Evolutionary conservation across 306 rosid species (phyloP), one percentile per base, ranked within the genome.

Genomic region (Trichosanthes truncata): DNA sequence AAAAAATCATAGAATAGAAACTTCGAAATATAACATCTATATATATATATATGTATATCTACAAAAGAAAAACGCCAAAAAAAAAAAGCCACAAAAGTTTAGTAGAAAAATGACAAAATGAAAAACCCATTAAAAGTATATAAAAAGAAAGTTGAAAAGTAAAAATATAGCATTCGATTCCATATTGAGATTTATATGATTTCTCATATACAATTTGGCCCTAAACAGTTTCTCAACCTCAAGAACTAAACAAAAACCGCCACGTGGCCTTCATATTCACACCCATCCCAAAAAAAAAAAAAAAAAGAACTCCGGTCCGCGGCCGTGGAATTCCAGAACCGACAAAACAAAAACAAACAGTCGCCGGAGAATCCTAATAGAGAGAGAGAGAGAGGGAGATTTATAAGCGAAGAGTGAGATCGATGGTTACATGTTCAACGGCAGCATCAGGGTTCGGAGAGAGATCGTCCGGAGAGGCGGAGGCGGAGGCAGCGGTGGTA

Each of bases 401-500:
- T 88, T 82, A 90, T 45, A 90, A 57, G 68, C 85, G 93, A 73
- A 90, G 93, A 1, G 85, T 84, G 76, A 90, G 93, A 65, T 90
- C 93, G 55, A 90, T 86, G 74, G 82, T 78, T 36, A 84, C 80
- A 29, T 80, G 81, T 5, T 79, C 61, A 13, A 78, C 76, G 66
- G 81, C 83, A 52, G 79, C 78, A 31, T 74, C 18, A 6, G 25
- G 10, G 9, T 79, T 66, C 1, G 80, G 88, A 4, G 80, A 74
- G 48, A 82, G 38, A 75, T 31, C 29, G 9, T 60, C 73, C 26
- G 71, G 56, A 18, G 73, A 36, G 21, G 80, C 36, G 15, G 78
- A 8, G 56, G 40, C 7, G 23, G 40, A 7, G 20, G 49, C 31
- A 7, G 49, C 0, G 67, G 69, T 14, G 43, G 45, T 65, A 40